phyloP scores from a whole-genome alignment of 768 basidiomycete genomes.

The Mycena latifolia region DNA sequence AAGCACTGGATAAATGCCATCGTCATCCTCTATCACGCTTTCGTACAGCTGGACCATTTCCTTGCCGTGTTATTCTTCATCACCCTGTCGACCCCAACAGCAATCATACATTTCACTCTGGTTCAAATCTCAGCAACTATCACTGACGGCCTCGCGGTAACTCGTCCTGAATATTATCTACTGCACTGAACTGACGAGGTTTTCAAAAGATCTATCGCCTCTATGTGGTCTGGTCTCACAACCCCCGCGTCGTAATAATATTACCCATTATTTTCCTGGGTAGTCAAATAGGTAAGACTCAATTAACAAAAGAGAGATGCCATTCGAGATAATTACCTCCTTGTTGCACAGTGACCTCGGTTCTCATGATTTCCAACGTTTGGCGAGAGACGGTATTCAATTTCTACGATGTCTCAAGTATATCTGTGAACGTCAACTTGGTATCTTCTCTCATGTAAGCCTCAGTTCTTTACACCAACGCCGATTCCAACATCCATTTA shows the following conservation, averaged over 20 bases:
- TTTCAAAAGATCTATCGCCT: neutral
- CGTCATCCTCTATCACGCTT: neutral
- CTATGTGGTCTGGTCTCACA: neutral
- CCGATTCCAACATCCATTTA: slow-evolving; percentile 1
- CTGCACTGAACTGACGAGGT: neutral
- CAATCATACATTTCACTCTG: neutral
- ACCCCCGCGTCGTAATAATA: neutral
- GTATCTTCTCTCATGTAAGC: neutral
- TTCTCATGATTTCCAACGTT: slow-evolving; percentile 3
- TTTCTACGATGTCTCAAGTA: slow-evolving; percentile 9
- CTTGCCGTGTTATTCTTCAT: neutral
- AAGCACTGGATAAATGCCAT: neutral
- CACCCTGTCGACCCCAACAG: neutral
- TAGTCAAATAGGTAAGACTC: neutral
- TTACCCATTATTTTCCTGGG: neutral
- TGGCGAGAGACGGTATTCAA: slow-evolving; percentile 19
- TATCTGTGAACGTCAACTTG: neutral
- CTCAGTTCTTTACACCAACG: neutral
- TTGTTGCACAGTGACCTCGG: neutral
- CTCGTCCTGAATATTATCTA: too few relatives aligned
- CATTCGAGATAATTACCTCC: neutral
- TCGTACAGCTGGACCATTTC: neutral
- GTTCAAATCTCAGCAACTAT: slow-evolving; percentile 5
- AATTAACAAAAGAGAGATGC: neutral
- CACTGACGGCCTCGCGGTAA: neutral